phyloP scores from a whole-genome alignment of 164 flowering plant species.

The Tetracentron sinense region DNA sequence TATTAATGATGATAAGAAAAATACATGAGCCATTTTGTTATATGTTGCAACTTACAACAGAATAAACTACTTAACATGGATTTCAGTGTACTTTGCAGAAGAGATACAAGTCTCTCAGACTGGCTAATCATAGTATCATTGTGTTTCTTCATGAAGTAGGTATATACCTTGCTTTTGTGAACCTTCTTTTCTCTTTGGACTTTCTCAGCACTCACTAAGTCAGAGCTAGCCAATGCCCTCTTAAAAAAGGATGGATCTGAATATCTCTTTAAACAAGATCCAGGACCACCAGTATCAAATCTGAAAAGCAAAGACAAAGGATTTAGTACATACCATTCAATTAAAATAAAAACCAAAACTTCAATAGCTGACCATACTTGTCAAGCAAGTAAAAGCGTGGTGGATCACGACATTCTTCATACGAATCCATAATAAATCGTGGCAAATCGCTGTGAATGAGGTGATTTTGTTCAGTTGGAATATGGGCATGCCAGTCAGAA shows the following conservation, averaged over 20 bases:
- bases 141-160: not conserved
- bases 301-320: slow-evolving; percentile 32
- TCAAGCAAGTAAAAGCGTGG: slow-evolving; percentile 86
- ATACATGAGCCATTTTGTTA: too few species aligned
- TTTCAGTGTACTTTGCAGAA: not conserved
- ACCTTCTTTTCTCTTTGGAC: slow-evolving; percentile 43
- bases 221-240: slow-evolving; percentile 35
- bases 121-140: not conserved
- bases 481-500: slow-evolving; percentile 76
- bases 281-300: slow-evolving; percentile 83
- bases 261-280: slow-evolving; percentile 82
- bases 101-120: not conserved
- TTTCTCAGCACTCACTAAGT: slow-evolving; percentile 30
- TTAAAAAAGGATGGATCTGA: slow-evolving; percentile 82
- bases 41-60: not conserved
- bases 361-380: slow-evolving; percentile 41
- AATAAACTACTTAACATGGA: not conserved
- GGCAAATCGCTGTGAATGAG: slow-evolving; percentile 76
- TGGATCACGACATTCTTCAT: slow-evolving; percentile 85
- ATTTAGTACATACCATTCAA: slow-evolving; percentile 4
- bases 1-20: not conserved
- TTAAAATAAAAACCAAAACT: not conserved
- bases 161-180: slow-evolving; percentile 55
- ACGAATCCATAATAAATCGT: slow-evolving; percentile 72
- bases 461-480: slow-evolving; percentile 53